Base-by-base conservation (phyloP, 2,329 filamentous ascomycete genomes). In the Monilinia fructigena region DNA sequence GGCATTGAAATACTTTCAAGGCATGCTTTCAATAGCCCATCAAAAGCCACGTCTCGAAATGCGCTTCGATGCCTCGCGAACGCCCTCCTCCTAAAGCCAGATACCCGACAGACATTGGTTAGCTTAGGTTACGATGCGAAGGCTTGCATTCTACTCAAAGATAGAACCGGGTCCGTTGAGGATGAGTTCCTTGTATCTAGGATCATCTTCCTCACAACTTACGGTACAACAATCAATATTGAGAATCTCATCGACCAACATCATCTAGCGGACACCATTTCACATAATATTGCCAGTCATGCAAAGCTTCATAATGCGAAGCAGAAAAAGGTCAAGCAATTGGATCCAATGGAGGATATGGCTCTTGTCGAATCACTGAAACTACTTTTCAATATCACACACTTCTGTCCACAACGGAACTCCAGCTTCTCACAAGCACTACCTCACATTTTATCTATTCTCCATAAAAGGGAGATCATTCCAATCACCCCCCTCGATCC, bases 121-220 rank as follows among this genome's bases (percentile, higher is more conserved):
- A 86, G 93, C 73, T 79, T 91, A 28, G 89, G 85, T 11, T 89
- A 86, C 74, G 85, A 86, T 52, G 79, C 82, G 20, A 89, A 88
- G 72, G 86, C 89, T 23, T 92, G 91, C 67, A 82, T 85, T 66
- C 86, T 85, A 69, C 83, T 97, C 53, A 89, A 89, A 82, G 87
- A 83, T 66, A 61, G 58, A 50, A 20, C 6, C 50, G 89, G 92
- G 69, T 88, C 82, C 72, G 83, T 85, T 65, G 93, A 98, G 68
- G 89, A 96, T 72, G 93, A 98, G 75, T 97, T 98, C 77, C 82
- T 98, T 2, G 79, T 85, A 68, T 89, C 89, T n/a, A 85, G 92
- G 63, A 86, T 96, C 54, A 80, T 96, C 20, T 93, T 96, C 73
- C 82, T 95, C 14, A 85, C 88, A 42, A 96, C 92, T 0, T 96